phyloP scores from a whole-genome alignment of 2,329 filamentous ascomycete species.

The Spiromastix sp. region DNA sequence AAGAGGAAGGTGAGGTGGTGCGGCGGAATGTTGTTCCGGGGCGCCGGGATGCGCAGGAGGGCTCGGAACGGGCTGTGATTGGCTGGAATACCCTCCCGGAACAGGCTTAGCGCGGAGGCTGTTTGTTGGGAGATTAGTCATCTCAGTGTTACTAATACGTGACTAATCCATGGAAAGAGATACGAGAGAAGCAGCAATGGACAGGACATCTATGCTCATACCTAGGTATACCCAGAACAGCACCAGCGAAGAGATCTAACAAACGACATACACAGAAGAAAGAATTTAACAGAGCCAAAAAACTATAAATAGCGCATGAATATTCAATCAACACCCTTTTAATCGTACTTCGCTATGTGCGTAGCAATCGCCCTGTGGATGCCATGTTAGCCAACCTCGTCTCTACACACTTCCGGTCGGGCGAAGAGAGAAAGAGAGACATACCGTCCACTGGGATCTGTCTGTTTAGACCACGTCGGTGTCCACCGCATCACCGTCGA shows the following conservation, averaged over 20 bases:
- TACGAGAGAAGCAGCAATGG: background rate
- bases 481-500: conserved; percentile 93
- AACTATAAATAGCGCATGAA: conserved; percentile 2
- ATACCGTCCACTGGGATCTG: conserved; percentile 85
- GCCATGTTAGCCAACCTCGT: conserved; percentile 11
- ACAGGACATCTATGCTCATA: no score
- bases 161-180: no score
- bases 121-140: no score
- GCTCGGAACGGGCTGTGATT: conserved; percentile 6
- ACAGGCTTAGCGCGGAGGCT: no score
- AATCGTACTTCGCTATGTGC: conserved; percentile 68
- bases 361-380: conserved; percentile 58
- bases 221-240: no score
- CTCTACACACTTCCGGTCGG: background rate
- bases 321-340: conserved; percentile 20
- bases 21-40: no score
- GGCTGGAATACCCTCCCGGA: no score
- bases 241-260: conserved; percentile 17
- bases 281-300: background rate
- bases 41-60: no score
- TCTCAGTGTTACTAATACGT: no score
- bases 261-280: conserved; percentile 9
- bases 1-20: conserved; percentile 13
- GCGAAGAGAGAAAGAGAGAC: conserved; percentile 12
- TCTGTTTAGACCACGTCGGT: conserved; percentile 94